Base-by-base conservation (phyloP, 139 green algal genomes). In the Coelastrella sp. region DNA sequence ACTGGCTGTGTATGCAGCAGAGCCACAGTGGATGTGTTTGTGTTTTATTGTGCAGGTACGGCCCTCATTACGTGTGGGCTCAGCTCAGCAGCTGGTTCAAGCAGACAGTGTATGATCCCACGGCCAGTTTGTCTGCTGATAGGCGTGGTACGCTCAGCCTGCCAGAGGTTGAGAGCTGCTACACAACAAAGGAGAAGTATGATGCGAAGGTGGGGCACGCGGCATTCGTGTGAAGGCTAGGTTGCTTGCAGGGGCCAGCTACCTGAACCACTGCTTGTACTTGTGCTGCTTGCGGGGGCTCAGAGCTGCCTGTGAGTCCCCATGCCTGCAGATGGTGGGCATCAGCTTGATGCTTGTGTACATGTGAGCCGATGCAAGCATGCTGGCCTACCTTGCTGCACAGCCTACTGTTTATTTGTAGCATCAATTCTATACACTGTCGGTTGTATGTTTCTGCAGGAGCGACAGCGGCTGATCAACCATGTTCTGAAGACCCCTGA, bases 71-170 rank as follows among this genome's bases (percentile, higher is more conserved):
- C 90, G 85, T 97, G 64, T 99, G 97, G 97, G 96, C 94, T 4
- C 97, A 99, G 92, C 92, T 98, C 75, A 96, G 83, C 59, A 90
- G 91, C 73, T 99, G 97, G 97, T 98, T 94, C 93, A 99, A 99
- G 94, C 92, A 91, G 92, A 99, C 97, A 2, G 95, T 98, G 78
- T 97, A 97, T 91, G 96, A 98, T 83, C 97, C 97, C 64, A 96
- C 93, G 2, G 96, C 96, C 19, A 96, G 93, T 5, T 90, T 99
- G 59, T 96, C 91, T 7, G 96, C 97, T 3, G 97, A 99, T 60
- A 90, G 97, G 22, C 91, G 97, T 4, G 97, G 97, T 61, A 96
- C 96, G 2, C 47, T 98, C 23, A 97, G 93, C n/a, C 91, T 99
- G 85, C 97, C 97, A 5, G 97, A 99, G 90, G 78, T 97, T 11